Evolutionary conservation across 2,329 filamentous ascomycete genomes (phyloP), one percentile per base, ranked within the genome.

Genomic region (Ploettnerulaceae sp.): DNA sequence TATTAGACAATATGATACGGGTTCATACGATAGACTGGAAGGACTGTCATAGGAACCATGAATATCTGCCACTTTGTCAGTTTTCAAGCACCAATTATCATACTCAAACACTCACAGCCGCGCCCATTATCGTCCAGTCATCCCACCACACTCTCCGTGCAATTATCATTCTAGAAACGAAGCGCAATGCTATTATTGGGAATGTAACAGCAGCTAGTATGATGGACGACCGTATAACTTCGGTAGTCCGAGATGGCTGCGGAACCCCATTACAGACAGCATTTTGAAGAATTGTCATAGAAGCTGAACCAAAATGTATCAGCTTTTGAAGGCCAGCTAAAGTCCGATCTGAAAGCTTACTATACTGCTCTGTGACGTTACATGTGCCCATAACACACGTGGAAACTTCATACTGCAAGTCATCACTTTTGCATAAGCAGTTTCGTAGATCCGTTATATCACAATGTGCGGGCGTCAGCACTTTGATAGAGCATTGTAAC

Each of bases 341-440:
- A 12, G 5, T 12, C 7, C 5, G 24, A 20, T 2, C 8, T n/a
- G 29, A 8, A 14, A 18, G 40, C 44, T 14, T 53, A 57, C 55
- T 29, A 32, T 40, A 24, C 43, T 57, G 55, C 21, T 54, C 49
- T 4, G 31, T 42, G 8, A 42, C 22, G 40, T 46, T 49, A 42
- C 55, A 57, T 18, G 43, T 25, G 11, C n/a, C 28, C 15, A 51
- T n/a, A 4, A 56, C 45, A 28, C 55, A 57, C 0, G 32, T 24
- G 7, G 53, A 45, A 15, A 57, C 36, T 12, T 45, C 11, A 31
- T 29, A 25, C 41, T 56, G 55, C 17, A 57, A 33, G 4, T 45
- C 47, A 20, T 24, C 29, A 34, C 49, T 54, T 18, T 24, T 46
- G 35, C 55, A 57, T 20, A 57, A 33, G 41, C 55, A 57, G 25